Conservation (phyloP, 768 basidiomycete genomes). For the Serpula lacrymans region DNA sequence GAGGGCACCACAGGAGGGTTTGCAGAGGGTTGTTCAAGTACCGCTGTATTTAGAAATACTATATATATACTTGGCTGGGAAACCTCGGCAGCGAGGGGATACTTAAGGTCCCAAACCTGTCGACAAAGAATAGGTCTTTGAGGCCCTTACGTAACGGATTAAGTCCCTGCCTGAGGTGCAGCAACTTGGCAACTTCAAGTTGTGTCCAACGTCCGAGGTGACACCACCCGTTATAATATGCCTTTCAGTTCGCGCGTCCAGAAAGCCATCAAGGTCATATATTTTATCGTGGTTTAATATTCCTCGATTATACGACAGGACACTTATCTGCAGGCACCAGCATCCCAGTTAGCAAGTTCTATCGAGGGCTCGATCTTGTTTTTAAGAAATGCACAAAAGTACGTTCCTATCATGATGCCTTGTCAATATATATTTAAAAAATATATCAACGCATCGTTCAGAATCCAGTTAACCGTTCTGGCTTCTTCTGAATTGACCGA, state of each 20-base stretch:
- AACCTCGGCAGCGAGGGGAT: too few species aligned
- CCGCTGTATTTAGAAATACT: too few species aligned
- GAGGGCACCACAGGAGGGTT: too few species aligned
- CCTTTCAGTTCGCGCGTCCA: conserved; percentile 16
- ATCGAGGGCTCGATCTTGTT: conserved; percentile 8
- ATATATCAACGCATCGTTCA: conserved; percentile 3
- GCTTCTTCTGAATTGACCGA: conserved; percentile 31
- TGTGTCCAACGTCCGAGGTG: too few species aligned
- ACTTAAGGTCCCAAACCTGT: too few species aligned
- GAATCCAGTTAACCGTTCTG: conserved; percentile 21
- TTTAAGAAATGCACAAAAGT: conserved; percentile 14
- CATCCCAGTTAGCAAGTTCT: conserved; percentile 15
- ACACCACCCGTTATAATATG: too few species aligned
- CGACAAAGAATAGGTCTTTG: too few species aligned
- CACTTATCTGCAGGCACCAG: conserved; percentile 16
- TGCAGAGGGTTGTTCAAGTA: too few species aligned
- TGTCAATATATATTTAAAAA: not conserved
- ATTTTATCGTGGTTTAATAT: not conserved
- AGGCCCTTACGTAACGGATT: too few species aligned
- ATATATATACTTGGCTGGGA: too few species aligned
- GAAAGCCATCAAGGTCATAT: conserved; percentile 33
- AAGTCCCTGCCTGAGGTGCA: too few species aligned
- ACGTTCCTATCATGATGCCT: not conserved
- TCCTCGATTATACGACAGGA: not conserved
- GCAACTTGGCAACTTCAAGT: too few species aligned